Base-by-base conservation (phyloP, 495 filamentous ascomycete species). In the Tuber magnatum region DNA sequence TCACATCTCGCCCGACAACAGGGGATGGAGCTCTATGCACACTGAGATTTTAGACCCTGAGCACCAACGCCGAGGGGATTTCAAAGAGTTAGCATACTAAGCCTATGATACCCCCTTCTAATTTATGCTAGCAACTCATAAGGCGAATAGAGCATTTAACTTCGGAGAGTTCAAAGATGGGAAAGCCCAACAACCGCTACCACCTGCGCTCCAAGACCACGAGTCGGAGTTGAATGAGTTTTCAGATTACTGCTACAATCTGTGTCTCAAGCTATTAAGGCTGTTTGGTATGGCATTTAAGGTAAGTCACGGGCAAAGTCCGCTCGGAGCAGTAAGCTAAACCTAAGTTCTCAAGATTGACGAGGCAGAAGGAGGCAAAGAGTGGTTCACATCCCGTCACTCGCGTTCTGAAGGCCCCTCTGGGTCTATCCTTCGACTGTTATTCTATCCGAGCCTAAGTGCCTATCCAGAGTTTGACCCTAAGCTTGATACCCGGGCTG, bases 1-100 rank as follows among this genome's bases (percentile, higher is more conserved):
- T 82, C 86, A 86, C 32, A 95, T 97, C 73, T 86, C 89, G 74
- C 87, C 89, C 61, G 91, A 91, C 86, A 97, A 98, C 78, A 88
- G 89, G 44, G 95, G 94, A 38, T 99, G 95, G 95, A 89, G 90
- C 3, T 89, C 89, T 7, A 94, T 97, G 92, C 92, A 95, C 80
- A 88, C 89, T 14, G 94, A 99, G 83, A 94, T 90, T 0, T 86
- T 97, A 39, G 94, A 97, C 83, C 92, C 93, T 6, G 89, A 90
- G 75, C 90, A 89, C 73, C 94, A 97, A 82, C 89, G 91, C 82
- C 93, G 93, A 86, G 94, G 94, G 24, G 94, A 98, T 80, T 93
- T 94, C 81, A 97, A 97, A 87, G 94, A 97, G 94, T 96, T 85
- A 80, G 85, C 68, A 68, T 38, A 61, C 18, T 43, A 24, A 56